Base-by-base conservation (phyloP, 176 grass and related monocot genomes). In the Juncus effusus region DNA sequence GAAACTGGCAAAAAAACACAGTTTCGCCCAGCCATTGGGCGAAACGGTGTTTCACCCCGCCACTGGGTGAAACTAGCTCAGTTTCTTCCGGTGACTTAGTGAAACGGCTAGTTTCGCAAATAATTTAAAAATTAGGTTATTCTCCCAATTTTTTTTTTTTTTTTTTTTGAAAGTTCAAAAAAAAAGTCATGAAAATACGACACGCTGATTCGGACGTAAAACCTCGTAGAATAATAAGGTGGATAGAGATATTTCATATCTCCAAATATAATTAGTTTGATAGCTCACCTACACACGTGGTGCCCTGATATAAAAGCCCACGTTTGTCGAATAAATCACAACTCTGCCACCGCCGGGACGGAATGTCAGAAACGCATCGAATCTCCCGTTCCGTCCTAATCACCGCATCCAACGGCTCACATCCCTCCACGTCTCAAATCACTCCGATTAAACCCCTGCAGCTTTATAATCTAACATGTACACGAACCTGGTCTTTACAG, bases 241-340 rank as follows among this genome's bases (percentile, higher is more conserved):
- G 49, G 4, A 1, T 39, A 1, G 36, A n/a, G 6, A 11, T 35
- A 35, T 67, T 38, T 4, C 64, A 36, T 53, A 9, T 4, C 10
- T 4, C 64, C 8, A 54, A 54, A 52, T 36, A 14, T 68, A 54
- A 54, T 71, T 71, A 71, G 68, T 50, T 71, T 52, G 53, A 36
- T 71, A 59, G 54, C 38, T 50, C 14, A 71, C 38, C 54, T 59
- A 71, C 68, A 59, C 68, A 71, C 68, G 68, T 71, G 68, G 42
- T 71, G 38, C 10, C 50, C 7, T 58, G 40, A 7, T 3, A 8
- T 14, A 71, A 71, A 42, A 9, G 37, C 68, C 68, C 11, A 44
- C 4, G 14, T 35, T 12, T 41, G 28, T 39, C 1, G 38, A 28
- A 11, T 71, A 56, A 71, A 57, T 58, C 16, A 52, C 54, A 12